Evolutionary conservation across 768 basidiomycete species (phyloP).

Genomic region (Boletus vinaceobasis): DNA sequence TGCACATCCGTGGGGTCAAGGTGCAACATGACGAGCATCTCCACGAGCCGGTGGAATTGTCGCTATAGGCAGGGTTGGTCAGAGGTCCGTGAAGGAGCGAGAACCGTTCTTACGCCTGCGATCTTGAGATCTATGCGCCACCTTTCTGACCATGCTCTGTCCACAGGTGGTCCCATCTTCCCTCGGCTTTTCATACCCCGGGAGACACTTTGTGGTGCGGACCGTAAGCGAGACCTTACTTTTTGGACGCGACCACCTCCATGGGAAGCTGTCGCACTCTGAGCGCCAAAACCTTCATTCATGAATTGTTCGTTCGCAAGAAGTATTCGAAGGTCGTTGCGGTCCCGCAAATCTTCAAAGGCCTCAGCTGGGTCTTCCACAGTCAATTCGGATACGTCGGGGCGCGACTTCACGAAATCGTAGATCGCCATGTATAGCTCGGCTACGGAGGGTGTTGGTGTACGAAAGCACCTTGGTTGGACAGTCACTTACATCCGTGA

Average conservation of each 20-base stretch:
- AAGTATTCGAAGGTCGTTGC: constrained; percentile 83
- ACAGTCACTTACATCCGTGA: constrained; percentile 73
- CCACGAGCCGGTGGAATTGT: constrained; percentile 88
- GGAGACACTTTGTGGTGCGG: constrained; percentile 21
- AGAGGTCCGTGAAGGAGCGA: neutral
- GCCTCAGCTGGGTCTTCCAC: constrained; percentile 98
- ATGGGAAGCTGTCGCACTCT: constrained; percentile 36
- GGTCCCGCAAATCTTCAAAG: constrained; percentile 94
- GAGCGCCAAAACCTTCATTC: constrained; percentile 61
- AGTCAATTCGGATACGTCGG: constrained; percentile 83
- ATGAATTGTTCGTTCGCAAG: constrained; percentile 62
- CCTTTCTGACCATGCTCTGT: constrained; percentile 72
- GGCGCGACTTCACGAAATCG: constrained; percentile 61
- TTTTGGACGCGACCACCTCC: constrained; percentile 44
- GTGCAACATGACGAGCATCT: constrained; percentile 81
- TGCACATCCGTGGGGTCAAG: constrained; percentile 60
- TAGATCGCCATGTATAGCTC: constrained; percentile 87
- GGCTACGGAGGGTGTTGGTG: constrained; percentile 42
- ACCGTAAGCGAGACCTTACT: constrained; percentile 38
- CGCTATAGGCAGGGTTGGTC: constrained; percentile 47
- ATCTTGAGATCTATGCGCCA: constrained; percentile 86
- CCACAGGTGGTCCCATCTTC: constrained; percentile 73
- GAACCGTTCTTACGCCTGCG: constrained; percentile 59
- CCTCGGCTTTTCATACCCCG: constrained; percentile 37
- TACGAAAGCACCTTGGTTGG: neutral